phyloP scores from a whole-genome alignment of 352 stramenopile genomes.

The Phytophthora ohioensis region DNA sequence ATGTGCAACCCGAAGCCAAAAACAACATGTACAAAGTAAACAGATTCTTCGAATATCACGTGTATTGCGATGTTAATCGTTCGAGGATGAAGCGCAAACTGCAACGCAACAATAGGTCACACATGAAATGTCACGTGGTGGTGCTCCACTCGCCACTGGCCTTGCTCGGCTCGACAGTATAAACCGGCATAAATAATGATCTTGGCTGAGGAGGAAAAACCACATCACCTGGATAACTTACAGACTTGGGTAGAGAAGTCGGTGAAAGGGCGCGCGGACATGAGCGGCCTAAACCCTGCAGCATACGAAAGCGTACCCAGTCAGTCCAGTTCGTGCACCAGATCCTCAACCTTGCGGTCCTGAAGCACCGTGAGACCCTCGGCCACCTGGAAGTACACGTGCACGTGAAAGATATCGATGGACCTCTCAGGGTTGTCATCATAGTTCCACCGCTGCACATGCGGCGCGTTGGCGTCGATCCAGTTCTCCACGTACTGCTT shows the following conservation, averaged over 20 bases:
- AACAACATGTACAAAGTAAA: no score
- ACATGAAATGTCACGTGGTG: slow-evolving; percentile 1
- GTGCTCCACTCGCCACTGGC: slow-evolving; percentile 8
- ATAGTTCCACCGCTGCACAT: slow-evolving; percentile 87
- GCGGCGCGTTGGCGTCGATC: slow-evolving; percentile 86
- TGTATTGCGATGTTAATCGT: slow-evolving; percentile 31
- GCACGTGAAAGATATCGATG: slow-evolving; percentile 92
- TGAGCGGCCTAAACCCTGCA: slow-evolving; percentile 38
- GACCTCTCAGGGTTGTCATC: slow-evolving; percentile 90
- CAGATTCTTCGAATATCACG: background rate
- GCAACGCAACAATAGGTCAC: background rate
- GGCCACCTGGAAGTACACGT: slow-evolving; percentile 88
- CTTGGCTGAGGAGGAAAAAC: slow-evolving; percentile 12
- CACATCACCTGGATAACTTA: slow-evolving; percentile 39
- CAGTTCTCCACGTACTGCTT: slow-evolving; percentile 91
- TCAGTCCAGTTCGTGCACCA: slow-evolving; percentile 82
- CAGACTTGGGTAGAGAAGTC: slow-evolving; percentile 5
- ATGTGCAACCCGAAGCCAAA: no score
- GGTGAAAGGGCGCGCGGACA: slow-evolving; percentile 23
- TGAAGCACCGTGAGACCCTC: slow-evolving; percentile 64
- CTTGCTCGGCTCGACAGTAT: slow-evolving; percentile 11
- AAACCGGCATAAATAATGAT: slow-evolving; percentile 39
- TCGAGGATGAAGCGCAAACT: slow-evolving; percentile 13
- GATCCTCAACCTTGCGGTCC: slow-evolving; percentile 66
- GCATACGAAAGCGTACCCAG: slow-evolving; percentile 32